Conservation (phyloP, 1,139 yeast species). For the Hyphopichia pseudoburtonii region DNA sequence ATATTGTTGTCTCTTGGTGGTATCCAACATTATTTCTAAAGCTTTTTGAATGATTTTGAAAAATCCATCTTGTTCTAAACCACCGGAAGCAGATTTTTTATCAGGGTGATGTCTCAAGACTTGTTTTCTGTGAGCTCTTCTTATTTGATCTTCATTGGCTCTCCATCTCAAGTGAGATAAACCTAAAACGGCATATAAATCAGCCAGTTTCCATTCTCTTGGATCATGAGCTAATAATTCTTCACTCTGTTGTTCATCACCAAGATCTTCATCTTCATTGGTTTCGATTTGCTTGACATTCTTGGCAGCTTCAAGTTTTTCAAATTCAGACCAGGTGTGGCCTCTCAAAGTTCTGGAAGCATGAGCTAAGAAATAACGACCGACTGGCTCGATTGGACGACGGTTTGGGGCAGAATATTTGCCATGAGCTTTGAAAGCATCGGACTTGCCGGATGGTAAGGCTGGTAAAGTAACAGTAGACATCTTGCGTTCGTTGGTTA, state of each 20-base stretch:
- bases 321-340: conserved; percentile 98
- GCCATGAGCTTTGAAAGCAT: conserved; percentile 50
- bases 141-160: conserved; percentile 91
- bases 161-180: conserved; percentile 85
- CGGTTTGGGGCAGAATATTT: conserved; percentile 67
- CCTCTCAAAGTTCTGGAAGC: conserved; percentile 96
- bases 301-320: conserved; percentile 88
- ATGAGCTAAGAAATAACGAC: conserved; percentile 92
- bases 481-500: too few relatives aligned
- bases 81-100: conserved; percentile 86
- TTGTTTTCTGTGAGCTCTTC: conserved; percentile 96
- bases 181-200: conserved; percentile 95
- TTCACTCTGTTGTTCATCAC: conserved; percentile 75
- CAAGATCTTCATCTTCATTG: conserved; percentile 68
- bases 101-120: conserved; percentile 98
- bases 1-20: conserved; percentile 83
- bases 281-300: conserved; percentile 76
- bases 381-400: conserved; percentile 95
- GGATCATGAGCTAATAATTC: conserved; percentile 88
- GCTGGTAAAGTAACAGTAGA: conserved; percentile 39
- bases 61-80: conserved; percentile 91
- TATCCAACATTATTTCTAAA: conserved; percentile 83
- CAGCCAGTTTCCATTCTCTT: conserved; percentile 97
- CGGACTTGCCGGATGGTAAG: conserved; percentile 45
- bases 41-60: conserved; percentile 98